These are phyloP conservation scores for Mycosarcoma mackinlayi DNA, from an alignment of 1,284 basidiomycete genomes.

Conservation along the genomic window DNA sequence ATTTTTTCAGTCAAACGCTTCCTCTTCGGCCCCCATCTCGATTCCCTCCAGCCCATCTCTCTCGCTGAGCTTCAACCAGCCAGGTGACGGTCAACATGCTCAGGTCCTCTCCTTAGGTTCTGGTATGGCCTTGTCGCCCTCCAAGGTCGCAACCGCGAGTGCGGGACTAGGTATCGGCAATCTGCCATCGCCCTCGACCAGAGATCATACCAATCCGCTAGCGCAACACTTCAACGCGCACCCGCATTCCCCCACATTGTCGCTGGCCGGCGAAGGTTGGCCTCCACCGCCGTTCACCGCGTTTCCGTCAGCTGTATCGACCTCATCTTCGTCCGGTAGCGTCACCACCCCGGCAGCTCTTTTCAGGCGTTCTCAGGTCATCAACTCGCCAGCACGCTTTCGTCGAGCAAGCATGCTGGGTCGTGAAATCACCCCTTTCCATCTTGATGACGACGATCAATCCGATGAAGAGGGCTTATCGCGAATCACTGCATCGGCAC, in stretches of 20 bases:
- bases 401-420: slow-evolving; percentile 56
- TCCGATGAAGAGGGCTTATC: slow-evolving; percentile 13
- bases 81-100: slow-evolving; percentile 8
- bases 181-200: slow-evolving; percentile 28
- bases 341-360: slow-evolving; percentile 21
- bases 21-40: slow-evolving; percentile 28
- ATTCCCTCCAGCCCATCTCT: slow-evolving; percentile 36
- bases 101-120: slow-evolving; percentile 18
- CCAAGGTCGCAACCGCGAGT: slow-evolving; percentile 8
- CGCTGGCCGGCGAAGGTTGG: slow-evolving; percentile 35
- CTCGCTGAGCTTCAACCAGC: slow-evolving; percentile 8
- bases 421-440: slow-evolving; percentile 49
- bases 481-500: neutral
- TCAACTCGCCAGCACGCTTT: slow-evolving; percentile 43
- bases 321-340: slow-evolving; percentile 17
- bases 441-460: slow-evolving; percentile 27
- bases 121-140: slow-evolving; percentile 7
- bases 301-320: slow-evolving; percentile 15
- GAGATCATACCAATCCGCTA: slow-evolving; percentile 24
- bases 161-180: slow-evolving; percentile 35
- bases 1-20: slow-evolving; percentile 14
- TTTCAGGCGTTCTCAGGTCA: slow-evolving; percentile 24
- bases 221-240: slow-evolving; percentile 7
- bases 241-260: slow-evolving; percentile 27
- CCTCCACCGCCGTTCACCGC: slow-evolving; percentile 18